Percentiles rank a stretch among this genome's conserved stretches.
These are phyloP conservation scores for Anaeromyces robustus DNA, from an alignment of 192 early-diverging fungal genomes.

Conservation along the genomic window DNA sequence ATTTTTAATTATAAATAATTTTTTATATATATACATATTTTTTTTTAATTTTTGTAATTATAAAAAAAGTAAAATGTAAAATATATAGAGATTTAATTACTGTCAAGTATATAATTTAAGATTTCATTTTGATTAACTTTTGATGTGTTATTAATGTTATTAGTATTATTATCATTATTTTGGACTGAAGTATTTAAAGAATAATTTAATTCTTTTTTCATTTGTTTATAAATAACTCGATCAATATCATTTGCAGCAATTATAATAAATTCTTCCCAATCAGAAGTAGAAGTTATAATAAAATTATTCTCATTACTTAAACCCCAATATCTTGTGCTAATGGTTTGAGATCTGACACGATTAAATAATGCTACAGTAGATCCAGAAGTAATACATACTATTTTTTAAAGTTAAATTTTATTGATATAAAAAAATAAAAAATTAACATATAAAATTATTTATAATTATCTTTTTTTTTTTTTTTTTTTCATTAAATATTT, in stretches of 20 bases:
- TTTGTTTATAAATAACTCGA: conserved; percentile 17
- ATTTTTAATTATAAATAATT: too few relatives aligned
- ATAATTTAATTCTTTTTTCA: conserved; percentile 9
- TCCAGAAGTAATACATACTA: conserved; percentile 76
- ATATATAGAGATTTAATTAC: background rate
- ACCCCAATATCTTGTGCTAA: conserved; percentile 72
- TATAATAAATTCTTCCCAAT: background rate
- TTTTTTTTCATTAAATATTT: background rate
- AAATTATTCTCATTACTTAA: conserved; percentile 25
- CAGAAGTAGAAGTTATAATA: background rate
- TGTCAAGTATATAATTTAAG: background rate
- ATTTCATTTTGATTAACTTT: background rate
- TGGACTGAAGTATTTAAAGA: conserved; percentile 3
- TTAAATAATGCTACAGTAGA: conserved; percentile 77
- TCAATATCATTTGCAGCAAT: conserved; percentile 13
- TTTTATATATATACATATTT: too few relatives aligned
- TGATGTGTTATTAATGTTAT: background rate
- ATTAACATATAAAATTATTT: background rate
- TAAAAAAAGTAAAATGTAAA: too few relatives aligned
- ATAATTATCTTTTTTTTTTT: conserved; percentile 33
- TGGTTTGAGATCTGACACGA: conserved; percentile 75
- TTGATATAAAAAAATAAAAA: conserved; percentile 8
- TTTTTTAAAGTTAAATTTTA: too few relatives aligned
- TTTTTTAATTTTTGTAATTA: too few relatives aligned
- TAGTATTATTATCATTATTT: background rate